Conservation (phyloP, 805 yeast species). For the Lipomyces yamadae region DNA sequence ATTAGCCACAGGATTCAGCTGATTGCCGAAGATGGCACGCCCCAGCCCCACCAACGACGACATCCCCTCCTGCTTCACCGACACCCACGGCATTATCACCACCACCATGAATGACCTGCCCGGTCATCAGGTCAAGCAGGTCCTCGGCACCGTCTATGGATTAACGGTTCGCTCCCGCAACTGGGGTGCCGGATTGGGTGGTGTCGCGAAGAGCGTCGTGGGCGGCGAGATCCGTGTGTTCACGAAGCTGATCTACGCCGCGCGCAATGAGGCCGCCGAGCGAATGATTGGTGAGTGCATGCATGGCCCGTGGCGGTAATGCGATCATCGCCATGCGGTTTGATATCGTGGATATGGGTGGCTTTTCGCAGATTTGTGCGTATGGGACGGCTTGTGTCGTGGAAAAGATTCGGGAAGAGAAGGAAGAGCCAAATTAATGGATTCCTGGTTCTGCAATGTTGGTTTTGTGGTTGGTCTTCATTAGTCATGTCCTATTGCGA, state of each 20-base stretch:
- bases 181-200: background rate
- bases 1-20: no score
- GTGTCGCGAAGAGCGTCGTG: background rate
- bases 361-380: slow-evolving; percentile 1
- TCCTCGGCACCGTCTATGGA: slow-evolving; percentile 1
- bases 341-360: background rate
- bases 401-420: background rate
- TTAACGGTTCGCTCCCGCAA: slow-evolving; percentile 2
- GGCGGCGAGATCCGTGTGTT: slow-evolving; percentile 2
- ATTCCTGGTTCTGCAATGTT: no score
- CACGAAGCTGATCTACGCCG: background rate
- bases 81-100: background rate
- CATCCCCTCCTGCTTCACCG: background rate
- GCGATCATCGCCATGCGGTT: slow-evolving; percentile 3
- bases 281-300: slow-evolving; percentile 6
- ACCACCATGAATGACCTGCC: slow-evolving; percentile 2
- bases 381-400: slow-evolving; percentile 4
- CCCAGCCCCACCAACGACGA: no score
- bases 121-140: background rate
- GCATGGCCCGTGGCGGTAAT: background rate
- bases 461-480: no score
- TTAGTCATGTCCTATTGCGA: no score
- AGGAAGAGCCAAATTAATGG: background rate
- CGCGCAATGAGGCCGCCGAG: slow-evolving; percentile 2
- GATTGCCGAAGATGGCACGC: no score